A percentile compares a stretch with the other conserved stretches of the same genome.
These are phyloP conservation scores for Xylaria sp. DNA, from an alignment of 2,329 filamentous ascomycete species.

Conservation along the genomic window DNA sequence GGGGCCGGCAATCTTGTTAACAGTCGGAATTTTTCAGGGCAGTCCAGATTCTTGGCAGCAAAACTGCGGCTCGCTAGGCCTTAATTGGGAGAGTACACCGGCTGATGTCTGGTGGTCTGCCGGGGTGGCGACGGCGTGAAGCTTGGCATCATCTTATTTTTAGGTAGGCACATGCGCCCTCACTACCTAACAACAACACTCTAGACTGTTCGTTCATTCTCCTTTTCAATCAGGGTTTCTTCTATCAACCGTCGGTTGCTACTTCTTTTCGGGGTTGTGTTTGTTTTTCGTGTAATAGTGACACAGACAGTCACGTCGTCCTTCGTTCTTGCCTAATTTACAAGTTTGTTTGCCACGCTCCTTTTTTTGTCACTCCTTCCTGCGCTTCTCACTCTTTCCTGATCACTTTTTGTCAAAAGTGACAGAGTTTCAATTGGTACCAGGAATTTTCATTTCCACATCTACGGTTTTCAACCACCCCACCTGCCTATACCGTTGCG, in stretches of 20 bases:
- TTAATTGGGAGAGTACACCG: slow-evolving; percentile 1
- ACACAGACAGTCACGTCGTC: slow-evolving; percentile 36
- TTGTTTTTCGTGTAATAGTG: slow-evolving; percentile 27
- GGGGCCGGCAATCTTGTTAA: neutral
- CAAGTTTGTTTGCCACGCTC: slow-evolving; percentile 28
- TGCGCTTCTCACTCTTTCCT: neutral
- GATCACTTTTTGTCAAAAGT: too few species aligned
- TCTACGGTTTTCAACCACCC: neutral
- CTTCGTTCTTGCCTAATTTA: slow-evolving; percentile 36
- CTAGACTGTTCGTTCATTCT: neutral
- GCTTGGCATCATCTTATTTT: slow-evolving; percentile 30
- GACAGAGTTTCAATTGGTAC: neutral
- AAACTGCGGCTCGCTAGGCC: slow-evolving; percentile 3
- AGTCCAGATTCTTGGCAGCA: slow-evolving; percentile 7
- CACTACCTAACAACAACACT: neutral
- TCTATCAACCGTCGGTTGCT: slow-evolving; percentile 24
- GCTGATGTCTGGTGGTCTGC: neutral
- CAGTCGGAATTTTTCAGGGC: neutral
- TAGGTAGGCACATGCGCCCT: slow-evolving; percentile 5
- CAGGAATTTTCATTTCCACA: neutral
- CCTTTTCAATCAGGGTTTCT: slow-evolving; percentile 5
- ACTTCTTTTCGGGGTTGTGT: slow-evolving; percentile 7
- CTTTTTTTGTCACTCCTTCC: slow-evolving; percentile 14
- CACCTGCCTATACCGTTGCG: neutral
- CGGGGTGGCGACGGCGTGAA: neutral